Conservation (phyloP, 305 asterid species). For the Fraxinus paxiana region DNA sequence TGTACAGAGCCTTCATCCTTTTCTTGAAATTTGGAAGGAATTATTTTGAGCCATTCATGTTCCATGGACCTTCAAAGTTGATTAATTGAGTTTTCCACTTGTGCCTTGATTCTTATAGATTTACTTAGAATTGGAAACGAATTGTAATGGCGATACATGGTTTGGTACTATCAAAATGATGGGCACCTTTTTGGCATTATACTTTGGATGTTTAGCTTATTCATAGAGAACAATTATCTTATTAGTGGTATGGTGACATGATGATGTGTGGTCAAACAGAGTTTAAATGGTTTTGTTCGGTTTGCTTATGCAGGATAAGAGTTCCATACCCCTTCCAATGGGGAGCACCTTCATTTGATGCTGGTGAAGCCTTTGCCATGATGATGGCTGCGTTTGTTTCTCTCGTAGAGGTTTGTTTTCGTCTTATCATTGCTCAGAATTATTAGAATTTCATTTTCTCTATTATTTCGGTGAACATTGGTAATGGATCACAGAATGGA, state of each 20-base stretch:
- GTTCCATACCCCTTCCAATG: constrained; percentile 55
- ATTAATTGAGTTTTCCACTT: background rate
- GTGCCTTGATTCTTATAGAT: background rate
- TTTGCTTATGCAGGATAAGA: constrained; percentile 39
- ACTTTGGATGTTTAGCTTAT: background rate
- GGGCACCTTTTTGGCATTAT: background rate
- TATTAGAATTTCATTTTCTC: background rate
- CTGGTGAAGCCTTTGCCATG: constrained; percentile 55
- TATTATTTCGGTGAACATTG: background rate
- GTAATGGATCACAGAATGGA: background rate
- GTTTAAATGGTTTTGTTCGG: background rate
- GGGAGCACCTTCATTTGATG: constrained; percentile 56
- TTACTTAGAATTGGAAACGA: background rate
- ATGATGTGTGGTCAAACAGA: background rate
- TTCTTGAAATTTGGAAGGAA: background rate
- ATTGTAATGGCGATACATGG: background rate
- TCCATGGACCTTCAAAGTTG: background rate
- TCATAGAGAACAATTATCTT: background rate
- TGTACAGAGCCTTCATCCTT: background rate
- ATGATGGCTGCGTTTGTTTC: constrained; percentile 51
- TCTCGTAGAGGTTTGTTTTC: constrained; percentile 42
- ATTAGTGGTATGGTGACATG: background rate
- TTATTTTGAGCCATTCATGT: background rate
- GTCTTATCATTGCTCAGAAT: background rate
- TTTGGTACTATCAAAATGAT: background rate